Evolutionary conservation across 257 asterid genomes (phyloP).

Genomic region (Paraleonurus japonicus): DNA sequence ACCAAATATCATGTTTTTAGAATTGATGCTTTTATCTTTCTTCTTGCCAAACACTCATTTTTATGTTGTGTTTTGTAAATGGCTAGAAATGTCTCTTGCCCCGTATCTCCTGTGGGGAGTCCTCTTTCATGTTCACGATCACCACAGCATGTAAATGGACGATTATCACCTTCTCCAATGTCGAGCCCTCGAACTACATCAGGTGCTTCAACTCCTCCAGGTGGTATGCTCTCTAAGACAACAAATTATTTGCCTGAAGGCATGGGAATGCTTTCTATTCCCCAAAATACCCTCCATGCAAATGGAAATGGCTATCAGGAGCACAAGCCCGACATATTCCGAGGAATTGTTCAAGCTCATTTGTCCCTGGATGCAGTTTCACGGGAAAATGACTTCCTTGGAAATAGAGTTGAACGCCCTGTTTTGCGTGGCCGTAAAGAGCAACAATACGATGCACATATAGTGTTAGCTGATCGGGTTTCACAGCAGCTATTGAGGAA

Average conservation of each 20-base stretch:
- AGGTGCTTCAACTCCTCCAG: constrained; percentile 73
- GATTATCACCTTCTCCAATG: constrained; percentile 64
- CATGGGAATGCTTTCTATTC: constrained; percentile 23
- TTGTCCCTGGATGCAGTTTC: constrained; percentile 37
- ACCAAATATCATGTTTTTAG: background rate
- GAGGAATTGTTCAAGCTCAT: constrained; percentile 45
- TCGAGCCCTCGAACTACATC: constrained; percentile 66
- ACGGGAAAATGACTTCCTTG: constrained; percentile 29
- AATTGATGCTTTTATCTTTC: background rate
- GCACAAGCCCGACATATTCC: constrained; percentile 42
- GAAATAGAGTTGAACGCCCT: constrained; percentile 29
- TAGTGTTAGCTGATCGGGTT: constrained; percentile 42
- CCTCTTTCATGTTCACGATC: constrained; percentile 64
- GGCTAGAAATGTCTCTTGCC: constrained; percentile 58
- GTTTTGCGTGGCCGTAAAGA: constrained; percentile 27
- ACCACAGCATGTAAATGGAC: constrained; percentile 48
- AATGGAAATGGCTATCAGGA: constrained; percentile 48
- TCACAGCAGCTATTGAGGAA: constrained; percentile 48
- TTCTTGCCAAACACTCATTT: constrained; percentile 7
- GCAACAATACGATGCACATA: constrained; percentile 37
- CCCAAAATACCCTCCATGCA: constrained; percentile 37
- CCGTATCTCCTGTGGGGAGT: constrained; percentile 73
- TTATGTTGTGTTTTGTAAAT: background rate
- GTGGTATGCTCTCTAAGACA: constrained; percentile 38
- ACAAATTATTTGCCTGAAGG: constrained; percentile 47